Percentiles rank a stretch among this genome's conserved stretches.
These are phyloP conservation scores for Candida dubliniensis DNA, from an alignment of 1,139 yeast species.

Conservation along the genomic window DNA sequence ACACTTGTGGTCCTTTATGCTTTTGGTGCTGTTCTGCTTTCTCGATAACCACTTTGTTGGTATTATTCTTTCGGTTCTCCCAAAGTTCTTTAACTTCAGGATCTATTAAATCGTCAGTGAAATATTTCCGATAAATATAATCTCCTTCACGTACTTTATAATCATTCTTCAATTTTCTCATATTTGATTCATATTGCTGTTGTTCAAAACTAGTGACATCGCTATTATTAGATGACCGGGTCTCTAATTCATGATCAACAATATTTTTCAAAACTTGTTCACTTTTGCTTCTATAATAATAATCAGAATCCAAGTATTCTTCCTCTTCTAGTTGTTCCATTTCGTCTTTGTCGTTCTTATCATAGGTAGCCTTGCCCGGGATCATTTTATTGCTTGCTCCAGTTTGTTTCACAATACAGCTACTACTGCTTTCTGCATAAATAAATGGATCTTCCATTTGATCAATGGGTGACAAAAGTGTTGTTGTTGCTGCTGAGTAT, in stretches of 20 bases:
- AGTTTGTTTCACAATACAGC: too few relatives aligned
- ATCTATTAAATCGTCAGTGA: conserved; percentile 43
- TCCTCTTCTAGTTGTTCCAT: conserved; percentile 4
- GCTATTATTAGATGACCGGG: not conserved
- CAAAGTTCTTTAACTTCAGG: conserved; percentile 53
- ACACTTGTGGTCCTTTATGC: not conserved
- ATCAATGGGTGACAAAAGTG: not conserved
- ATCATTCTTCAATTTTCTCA: conserved; percentile 32
- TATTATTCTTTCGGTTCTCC: conserved; percentile 38
- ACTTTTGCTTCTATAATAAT: conserved; percentile 16
- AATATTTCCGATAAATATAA: conserved; percentile 40
- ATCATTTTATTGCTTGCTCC: not conserved
- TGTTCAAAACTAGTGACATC: conserved; percentile 19
- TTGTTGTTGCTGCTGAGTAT: not conserved
- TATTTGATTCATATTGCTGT: conserved; percentile 23
- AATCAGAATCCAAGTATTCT: conserved; percentile 11
- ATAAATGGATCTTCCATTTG: too few relatives aligned
- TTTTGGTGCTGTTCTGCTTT: not conserved
- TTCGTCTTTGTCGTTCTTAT: not conserved
- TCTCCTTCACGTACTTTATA: conserved; percentile 54
- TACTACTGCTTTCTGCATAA: too few relatives aligned
- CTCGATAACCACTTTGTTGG: not conserved
- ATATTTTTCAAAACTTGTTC: conserved; percentile 11
- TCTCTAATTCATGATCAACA: not conserved
- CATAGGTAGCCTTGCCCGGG: not conserved